Evolutionary conservation across 768 basidiomycete species (phyloP).

Genomic region (Agaricus sinodeliciosus): DNA sequence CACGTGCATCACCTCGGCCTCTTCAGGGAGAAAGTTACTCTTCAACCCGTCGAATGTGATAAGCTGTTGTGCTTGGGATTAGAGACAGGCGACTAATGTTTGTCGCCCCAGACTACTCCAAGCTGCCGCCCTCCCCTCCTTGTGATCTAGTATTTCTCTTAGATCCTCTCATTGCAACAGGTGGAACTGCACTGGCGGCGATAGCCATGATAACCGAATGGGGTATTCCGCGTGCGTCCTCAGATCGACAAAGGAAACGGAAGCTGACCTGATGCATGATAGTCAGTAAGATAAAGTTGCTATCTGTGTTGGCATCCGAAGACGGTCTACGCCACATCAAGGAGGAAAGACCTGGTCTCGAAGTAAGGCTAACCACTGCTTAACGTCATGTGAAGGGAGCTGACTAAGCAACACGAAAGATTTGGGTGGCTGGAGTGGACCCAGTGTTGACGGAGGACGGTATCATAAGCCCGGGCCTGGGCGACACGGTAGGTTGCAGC

Average conservation of each 20-base stretch:
- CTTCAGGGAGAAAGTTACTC: constrained; percentile 77
- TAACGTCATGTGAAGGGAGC: constrained; percentile 5
- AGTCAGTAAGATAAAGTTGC: constrained; percentile 73
- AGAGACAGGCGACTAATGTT: background rate
- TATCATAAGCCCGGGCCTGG: constrained; percentile 83
- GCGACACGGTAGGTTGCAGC: constrained; percentile 68
- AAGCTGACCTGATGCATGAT: background rate
- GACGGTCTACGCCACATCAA: constrained; percentile 66
- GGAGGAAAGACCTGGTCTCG: constrained; percentile 65
- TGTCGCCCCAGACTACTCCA: constrained; percentile 68
- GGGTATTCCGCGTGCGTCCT: constrained; percentile 60
- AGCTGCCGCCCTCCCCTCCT: constrained; percentile 68
- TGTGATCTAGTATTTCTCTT: constrained; percentile 84
- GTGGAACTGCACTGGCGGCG: constrained; percentile 87
- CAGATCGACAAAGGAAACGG: background rate
- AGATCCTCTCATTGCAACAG: constrained; percentile 92
- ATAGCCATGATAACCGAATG: constrained; percentile 80
- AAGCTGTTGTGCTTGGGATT: background rate
- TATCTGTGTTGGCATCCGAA: constrained; percentile 75
- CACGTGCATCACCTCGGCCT: constrained; percentile 89
- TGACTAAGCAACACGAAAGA: constrained; percentile 33
- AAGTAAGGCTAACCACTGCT: constrained; percentile 38
- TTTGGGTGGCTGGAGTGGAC: constrained; percentile 85
- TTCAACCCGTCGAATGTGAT: constrained; percentile 89
- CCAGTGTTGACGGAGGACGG: constrained; percentile 64